Evolutionary conservation across 1,284 basidiomycete genomes (phyloP), one percentile per base, ranked within the genome.

Genomic region (Ganoderma resinaceum): DNA sequence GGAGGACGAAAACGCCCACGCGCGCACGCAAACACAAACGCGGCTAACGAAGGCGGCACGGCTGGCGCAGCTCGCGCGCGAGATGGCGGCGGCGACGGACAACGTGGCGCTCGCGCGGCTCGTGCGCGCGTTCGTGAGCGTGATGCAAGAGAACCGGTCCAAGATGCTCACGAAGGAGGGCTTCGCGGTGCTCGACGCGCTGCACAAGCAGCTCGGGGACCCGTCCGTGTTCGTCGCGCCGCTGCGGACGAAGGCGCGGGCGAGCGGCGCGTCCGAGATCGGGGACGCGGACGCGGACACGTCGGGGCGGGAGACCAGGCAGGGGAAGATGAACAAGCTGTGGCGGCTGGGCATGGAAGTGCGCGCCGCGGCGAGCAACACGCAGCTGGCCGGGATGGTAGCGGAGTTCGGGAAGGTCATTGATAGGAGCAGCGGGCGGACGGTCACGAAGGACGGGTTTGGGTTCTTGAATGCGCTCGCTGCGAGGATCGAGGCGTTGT

Each of bases 391-490:
- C 58, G 77, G 74, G 72, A 85, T 93, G 84, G 85, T 92, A 11
- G 82, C 84, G 16, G 90, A 92, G 62, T 93, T 93, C 79, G 87
- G 86, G 37, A 81, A 83, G 64, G 85, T 90, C 63, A 92, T 89
- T 38, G 88, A 91, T 76, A 84, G 85, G 76, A 89, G 86, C 73
- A 87, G 82, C 65, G 87, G 89, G 43, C 83, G 89, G 71, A 91
- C 88, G 62, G 82, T 93, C 61, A 93, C 90, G 33, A 93, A 92
- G 86, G 90, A 93, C 72, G 91, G 91, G 52, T 85, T 92, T 75
- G 85, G 83, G 6, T 93, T 93, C 78, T 79, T 93, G 66, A 86
- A 89, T 64, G 86, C 86, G 55, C 76, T 92, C 49, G 85, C 87
- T 8, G 81, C 80, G 61, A 81, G 87, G 68, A 76, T 93, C 70